Conservation (phyloP, 2,329 filamentous ascomycete genomes). For the Neopestalotiopsis rosae region DNA sequence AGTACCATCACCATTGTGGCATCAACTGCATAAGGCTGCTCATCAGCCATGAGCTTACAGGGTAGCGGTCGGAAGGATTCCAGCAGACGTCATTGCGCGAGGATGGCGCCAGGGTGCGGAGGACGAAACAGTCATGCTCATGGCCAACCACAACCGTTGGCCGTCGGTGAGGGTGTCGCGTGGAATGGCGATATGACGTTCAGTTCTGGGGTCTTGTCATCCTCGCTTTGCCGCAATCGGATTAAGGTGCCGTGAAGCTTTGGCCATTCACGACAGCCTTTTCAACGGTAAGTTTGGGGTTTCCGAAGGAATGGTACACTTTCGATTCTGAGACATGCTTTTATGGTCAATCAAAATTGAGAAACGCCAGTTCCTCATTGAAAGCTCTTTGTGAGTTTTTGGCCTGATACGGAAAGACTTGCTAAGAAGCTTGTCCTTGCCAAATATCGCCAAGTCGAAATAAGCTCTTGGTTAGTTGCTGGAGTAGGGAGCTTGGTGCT, state of each 20-base stretch:
- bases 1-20: conserved; percentile 1
- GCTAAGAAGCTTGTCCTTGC: not conserved
- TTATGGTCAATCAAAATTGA: not conserved
- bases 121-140: not conserved
- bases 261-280: not conserved
- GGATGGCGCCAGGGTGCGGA: conserved; percentile 4
- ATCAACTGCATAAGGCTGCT: not conserved
- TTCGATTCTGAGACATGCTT: not conserved
- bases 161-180: not conserved
- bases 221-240: conserved; percentile 7
- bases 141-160: conserved; percentile 1
- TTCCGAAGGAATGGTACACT: conserved; percentile 2
- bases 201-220: not conserved
- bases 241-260: not conserved
- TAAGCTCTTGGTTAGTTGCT: not conserved
- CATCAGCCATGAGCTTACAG: not conserved
- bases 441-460: not conserved
- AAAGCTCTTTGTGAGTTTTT: not conserved
- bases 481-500: not conserved
- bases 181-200: conserved; percentile 6
- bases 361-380: no score
- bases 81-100: conserved; percentile 9
- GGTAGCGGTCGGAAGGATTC: conserved; percentile 8
- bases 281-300: not conserved
- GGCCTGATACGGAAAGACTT: not conserved